Conservation (phyloP, 495 filamentous ascomycete species). For the Aspergillus bertholletiae region DNA sequence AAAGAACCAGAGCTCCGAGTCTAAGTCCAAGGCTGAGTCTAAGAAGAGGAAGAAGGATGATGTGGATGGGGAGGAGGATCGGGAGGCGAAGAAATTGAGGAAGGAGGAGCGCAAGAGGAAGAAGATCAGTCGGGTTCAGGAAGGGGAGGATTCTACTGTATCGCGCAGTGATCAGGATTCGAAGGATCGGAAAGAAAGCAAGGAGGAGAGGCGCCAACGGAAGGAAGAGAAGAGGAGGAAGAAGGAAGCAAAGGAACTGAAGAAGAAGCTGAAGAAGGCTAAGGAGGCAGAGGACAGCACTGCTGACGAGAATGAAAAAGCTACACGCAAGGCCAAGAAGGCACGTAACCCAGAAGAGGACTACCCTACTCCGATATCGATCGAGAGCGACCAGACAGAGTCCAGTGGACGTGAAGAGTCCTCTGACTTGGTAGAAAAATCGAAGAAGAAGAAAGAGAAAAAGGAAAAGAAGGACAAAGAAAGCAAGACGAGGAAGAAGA, state of each 20-base stretch:
- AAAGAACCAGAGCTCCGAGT: conserved; percentile 17
- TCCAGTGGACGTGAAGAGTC: conserved; percentile 12
- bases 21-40: neutral
- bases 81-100: conserved; percentile 9
- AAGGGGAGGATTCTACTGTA: conserved; percentile 3
- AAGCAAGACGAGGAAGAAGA: conserved; percentile 20
- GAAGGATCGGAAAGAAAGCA: conserved; percentile 7
- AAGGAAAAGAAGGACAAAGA: conserved; percentile 18
- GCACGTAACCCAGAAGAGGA: conserved; percentile 24
- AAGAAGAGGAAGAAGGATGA: conserved; percentile 24
- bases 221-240: conserved; percentile 25
- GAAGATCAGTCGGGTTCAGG: conserved; percentile 11
- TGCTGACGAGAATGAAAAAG: conserved; percentile 6
- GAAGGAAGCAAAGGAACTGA: conserved; percentile 36
- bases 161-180: neutral
- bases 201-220: conserved; percentile 23
- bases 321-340: conserved; percentile 18
- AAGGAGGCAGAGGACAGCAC: conserved; percentile 24
- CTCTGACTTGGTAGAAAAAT: conserved; percentile 10
- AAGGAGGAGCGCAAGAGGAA: conserved; percentile 16
- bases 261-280: conserved; percentile 23
- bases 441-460: conserved; percentile 18
- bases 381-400: conserved; percentile 23
- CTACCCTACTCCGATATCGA: conserved; percentile 41
- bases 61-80: conserved; percentile 9